phyloP scores from a whole-genome alignment of 331 rosid species.

The Malus hybrid region DNA sequence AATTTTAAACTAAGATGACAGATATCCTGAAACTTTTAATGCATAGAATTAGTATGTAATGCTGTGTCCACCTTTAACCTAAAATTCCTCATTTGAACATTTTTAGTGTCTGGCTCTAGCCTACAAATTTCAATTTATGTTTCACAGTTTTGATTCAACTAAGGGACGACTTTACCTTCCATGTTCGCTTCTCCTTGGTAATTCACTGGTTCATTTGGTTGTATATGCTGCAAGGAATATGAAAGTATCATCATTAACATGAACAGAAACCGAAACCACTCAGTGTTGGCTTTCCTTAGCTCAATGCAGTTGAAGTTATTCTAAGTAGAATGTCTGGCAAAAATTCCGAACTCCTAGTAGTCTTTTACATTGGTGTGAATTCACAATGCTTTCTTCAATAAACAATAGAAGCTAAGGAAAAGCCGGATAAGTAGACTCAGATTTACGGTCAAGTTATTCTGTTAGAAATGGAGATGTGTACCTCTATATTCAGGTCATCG shows the following conservation, averaged over 20 bases:
- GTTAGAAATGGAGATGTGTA: conserved; percentile 20
- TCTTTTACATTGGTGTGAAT: not conserved
- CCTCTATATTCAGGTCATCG: conserved; percentile 44
- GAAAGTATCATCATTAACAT: conserved; percentile 4
- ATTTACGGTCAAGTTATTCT: not conserved
- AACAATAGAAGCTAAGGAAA: not conserved
- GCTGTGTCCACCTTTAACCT: too few relatives aligned
- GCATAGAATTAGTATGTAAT: not conserved
- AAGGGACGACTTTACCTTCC: conserved; percentile 38
- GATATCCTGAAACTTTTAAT: not conserved
- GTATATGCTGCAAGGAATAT: conserved; percentile 44
- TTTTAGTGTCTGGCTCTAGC: too few relatives aligned
- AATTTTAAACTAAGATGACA: not conserved
- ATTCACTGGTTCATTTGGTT: conserved; percentile 23
- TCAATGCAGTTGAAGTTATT: not conserved
- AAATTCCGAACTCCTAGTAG: not conserved
- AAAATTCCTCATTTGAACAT: too few relatives aligned
- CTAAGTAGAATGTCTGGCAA: not conserved
- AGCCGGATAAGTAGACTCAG: not conserved
- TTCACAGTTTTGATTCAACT: not conserved
- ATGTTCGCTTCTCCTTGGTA: conserved; percentile 22
- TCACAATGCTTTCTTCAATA: not conserved
- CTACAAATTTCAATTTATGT: too few relatives aligned
- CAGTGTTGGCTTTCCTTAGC: not conserved
- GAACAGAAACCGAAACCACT: not conserved